A percentile compares a stretch with the other conserved stretches of the same genome.
Evolutionary conservation across 345 rosid genomes (phyloP).

Genomic region (Hibiscus trionum): DNA sequence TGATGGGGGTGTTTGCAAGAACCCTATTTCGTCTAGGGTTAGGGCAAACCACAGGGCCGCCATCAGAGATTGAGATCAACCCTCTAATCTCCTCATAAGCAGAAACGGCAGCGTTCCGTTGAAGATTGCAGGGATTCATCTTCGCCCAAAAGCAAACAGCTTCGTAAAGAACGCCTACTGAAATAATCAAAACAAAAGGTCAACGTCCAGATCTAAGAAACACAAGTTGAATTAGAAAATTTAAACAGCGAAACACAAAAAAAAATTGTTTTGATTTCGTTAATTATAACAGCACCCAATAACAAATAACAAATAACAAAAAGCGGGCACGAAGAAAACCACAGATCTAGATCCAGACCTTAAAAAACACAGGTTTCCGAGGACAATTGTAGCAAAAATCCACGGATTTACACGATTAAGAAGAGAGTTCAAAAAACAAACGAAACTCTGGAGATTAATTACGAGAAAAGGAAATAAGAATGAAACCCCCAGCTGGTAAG

Average conservation of each 20-base stretch:
- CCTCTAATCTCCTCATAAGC: conserved; percentile 49
- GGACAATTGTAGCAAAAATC: no score
- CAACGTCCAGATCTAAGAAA: background rate
- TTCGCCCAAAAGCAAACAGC: conserved; percentile 20
- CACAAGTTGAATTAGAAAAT: background rate
- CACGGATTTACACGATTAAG: background rate
- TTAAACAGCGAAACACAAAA: background rate
- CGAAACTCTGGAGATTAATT: background rate
- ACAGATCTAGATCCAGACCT: conserved; percentile 24
- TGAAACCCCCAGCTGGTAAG: background rate
- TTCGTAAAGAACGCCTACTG: conserved; percentile 54
- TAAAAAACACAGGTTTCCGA: background rate
- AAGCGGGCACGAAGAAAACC: conserved; percentile 10
- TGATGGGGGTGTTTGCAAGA: conserved; percentile 28
- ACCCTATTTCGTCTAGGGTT: conserved; percentile 68
- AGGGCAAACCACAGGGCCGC: conserved; percentile 68
- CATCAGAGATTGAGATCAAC: conserved; percentile 35
- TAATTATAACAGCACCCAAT: no score
- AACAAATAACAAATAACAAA: background rate
- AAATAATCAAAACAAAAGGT: background rate
- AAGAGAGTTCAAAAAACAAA: background rate
- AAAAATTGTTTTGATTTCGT: no score
- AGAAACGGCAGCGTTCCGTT: conserved; percentile 68
- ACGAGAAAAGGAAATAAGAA: background rate
- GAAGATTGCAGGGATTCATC: conserved; percentile 73